Evolutionary conservation across 345 rosid species (phyloP).

Genomic region (Eucalyptus sideroxylon): DNA sequence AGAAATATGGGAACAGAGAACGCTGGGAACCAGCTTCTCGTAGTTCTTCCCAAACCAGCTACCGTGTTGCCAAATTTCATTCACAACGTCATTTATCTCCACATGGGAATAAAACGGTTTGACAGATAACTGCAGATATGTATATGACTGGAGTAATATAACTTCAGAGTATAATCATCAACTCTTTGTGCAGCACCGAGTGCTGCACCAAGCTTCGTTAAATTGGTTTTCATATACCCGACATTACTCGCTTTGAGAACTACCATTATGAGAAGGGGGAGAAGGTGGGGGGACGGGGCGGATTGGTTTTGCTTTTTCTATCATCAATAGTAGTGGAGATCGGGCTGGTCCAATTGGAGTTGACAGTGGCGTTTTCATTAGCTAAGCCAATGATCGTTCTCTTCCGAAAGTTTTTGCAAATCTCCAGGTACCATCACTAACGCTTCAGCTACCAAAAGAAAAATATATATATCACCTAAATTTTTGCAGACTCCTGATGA

Average conservation of each 20-base stretch:
- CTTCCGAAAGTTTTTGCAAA: background rate
- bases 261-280: background rate
- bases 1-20: background rate
- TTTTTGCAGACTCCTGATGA: background rate
- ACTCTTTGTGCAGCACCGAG: background rate
- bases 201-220: background rate
- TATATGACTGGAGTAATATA: background rate
- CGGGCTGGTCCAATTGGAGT: slow-evolving; percentile 4
- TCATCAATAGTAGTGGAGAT: background rate
- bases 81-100: background rate
- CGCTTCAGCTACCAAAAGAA: background rate
- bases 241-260: background rate
- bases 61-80: background rate
- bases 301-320: background rate
- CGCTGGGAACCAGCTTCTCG: background rate
- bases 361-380: background rate
- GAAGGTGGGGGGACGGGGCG: no score
- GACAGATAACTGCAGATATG: background rate
- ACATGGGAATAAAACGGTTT: background rate
- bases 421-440: background rate
- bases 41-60: background rate
- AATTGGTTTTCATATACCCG: background rate
- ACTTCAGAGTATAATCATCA: background rate
- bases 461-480: background rate
- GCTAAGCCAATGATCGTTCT: background rate